Percentiles rank a stretch among this genome's conserved stretches.
These are phyloP conservation scores for Leptographium radiaticola DNA, from an alignment of 2,329 filamentous ascomycete genomes.

Conservation along the genomic window DNA sequence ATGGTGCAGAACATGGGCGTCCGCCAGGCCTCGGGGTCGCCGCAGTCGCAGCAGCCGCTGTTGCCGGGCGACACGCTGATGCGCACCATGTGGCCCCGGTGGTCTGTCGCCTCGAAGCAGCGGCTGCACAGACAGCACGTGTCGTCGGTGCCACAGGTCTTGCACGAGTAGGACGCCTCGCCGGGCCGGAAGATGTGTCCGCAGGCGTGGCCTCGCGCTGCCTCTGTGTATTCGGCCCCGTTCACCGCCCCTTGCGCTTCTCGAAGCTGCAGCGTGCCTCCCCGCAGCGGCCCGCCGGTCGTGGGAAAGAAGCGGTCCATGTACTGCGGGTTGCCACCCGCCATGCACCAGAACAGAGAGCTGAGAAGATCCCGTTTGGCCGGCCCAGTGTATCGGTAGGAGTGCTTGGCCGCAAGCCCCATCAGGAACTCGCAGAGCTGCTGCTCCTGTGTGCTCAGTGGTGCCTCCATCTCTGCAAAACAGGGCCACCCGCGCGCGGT, in stretches of 20 bases:
- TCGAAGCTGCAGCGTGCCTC: slow-evolving; percentile 58
- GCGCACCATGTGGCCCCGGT: slow-evolving; percentile 82
- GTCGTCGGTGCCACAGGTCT: slow-evolving; percentile 87
- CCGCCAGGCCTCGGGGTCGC: slow-evolving; percentile 89
- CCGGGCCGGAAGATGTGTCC: slow-evolving; percentile 95
- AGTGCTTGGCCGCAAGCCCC: slow-evolving; percentile 59
- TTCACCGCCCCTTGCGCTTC: slow-evolving; percentile 86
- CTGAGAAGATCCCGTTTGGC: slow-evolving; percentile 62
- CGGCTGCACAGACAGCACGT: slow-evolving; percentile 89
- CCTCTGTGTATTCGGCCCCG: slow-evolving; percentile 87
- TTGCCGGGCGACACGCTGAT: slow-evolving; percentile 36
- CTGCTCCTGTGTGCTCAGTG: slow-evolving; percentile 56
- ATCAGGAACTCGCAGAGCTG: slow-evolving; percentile 75
- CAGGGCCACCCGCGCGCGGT: not conserved
- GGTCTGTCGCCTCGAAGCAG: slow-evolving; percentile 92
- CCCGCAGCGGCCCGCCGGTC: slow-evolving; percentile 45
- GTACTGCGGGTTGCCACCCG: slow-evolving; percentile 60
- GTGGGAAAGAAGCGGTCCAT: slow-evolving; percentile 72
- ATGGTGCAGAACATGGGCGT: slow-evolving; percentile 84
- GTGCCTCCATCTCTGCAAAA: not conserved
- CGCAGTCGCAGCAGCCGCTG: slow-evolving; percentile 68
- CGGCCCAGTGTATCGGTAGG: slow-evolving; percentile 60
- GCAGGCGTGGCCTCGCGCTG: slow-evolving; percentile 82
- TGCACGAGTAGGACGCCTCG: slow-evolving; percentile 88
- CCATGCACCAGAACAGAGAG: slow-evolving; percentile 77